phyloP scores from a whole-genome alignment of 495 filamentous ascomycete genomes.

The Tuber calosporum region DNA sequence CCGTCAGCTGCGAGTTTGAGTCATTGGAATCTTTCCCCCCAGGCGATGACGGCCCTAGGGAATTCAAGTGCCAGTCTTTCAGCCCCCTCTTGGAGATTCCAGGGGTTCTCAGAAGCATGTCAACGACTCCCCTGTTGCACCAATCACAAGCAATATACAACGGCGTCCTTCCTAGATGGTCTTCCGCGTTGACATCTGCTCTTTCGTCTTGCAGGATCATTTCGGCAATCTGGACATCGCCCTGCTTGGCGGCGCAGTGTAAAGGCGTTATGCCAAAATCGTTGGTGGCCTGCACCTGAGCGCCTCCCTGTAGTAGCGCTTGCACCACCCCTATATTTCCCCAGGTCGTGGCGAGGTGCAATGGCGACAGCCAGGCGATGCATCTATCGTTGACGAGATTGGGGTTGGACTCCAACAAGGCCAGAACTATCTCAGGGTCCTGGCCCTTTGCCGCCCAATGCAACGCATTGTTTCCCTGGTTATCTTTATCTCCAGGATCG shows the following conservation, averaged over 20 bases:
- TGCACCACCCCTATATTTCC: neutral
- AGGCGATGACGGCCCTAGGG: neutral
- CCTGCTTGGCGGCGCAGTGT: conserved; percentile 2
- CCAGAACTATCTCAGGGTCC: conserved; percentile 19
- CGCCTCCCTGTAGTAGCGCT: neutral
- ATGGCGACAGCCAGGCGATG: neutral
- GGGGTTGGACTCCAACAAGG: neutral
- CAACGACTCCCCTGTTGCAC: neutral
- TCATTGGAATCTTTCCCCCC: neutral
- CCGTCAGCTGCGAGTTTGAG: neutral
- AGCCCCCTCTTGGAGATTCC: conserved; percentile 5
- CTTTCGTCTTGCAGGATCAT: neutral
- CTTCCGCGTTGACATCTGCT: conserved; percentile 8
- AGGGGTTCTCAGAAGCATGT: neutral
- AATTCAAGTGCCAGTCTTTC: neutral
- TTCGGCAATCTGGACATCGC: neutral
- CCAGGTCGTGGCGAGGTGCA: conserved; percentile 1
- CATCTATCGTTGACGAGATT: neutral
- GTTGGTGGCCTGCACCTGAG: neutral
- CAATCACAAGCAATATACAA: conserved; percentile 6
- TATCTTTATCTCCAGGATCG: conserved; percentile 22
- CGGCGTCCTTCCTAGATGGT: conserved; percentile 6
- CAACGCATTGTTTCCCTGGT: conserved; percentile 28
- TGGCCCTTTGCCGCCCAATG: conserved; percentile 33
- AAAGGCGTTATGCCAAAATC: neutral